Conservation (phyloP, 192 early-diverging fungal genomes). For the Hyaloraphidium curvatum region DNA sequence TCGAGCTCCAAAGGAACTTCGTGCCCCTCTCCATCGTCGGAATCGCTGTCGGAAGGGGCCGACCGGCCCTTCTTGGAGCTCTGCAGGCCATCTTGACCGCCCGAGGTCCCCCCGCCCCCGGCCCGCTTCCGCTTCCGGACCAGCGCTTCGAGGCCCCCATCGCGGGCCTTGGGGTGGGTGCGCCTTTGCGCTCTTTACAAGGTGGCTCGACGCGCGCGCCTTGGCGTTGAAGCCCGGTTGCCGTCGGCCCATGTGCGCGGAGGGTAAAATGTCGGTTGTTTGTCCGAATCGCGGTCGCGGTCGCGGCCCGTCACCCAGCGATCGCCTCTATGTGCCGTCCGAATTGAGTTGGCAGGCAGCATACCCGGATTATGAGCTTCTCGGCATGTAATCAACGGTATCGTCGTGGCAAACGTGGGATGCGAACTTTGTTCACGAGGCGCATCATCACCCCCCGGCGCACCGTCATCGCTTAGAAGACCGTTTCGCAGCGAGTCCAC, state of each 20-base stretch:
- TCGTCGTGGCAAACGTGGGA: no score
- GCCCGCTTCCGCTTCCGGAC: not conserved
- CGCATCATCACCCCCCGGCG: no score
- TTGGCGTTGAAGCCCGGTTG: constrained; percentile 34
- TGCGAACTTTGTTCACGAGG: no score
- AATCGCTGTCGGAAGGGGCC: not conserved
- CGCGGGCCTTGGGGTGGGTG: constrained; percentile 29
- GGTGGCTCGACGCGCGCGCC: constrained; percentile 25
- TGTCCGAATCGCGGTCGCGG: no score
- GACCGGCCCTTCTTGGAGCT: not conserved
- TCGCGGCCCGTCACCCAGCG: no score
- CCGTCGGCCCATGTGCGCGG: constrained; percentile 31
- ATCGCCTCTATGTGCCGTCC: no score
- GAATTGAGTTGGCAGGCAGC: no score
- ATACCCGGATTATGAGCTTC: no score
- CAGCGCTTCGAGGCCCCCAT: constrained; percentile 15
- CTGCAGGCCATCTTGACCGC: not conserved
- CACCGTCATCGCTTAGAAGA: no score
- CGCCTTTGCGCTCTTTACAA: constrained; percentile 15
- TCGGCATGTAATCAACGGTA: no score
- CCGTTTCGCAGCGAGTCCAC: no score
- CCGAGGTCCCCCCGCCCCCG: not conserved
- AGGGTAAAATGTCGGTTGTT: no score
- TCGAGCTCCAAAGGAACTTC: not conserved
- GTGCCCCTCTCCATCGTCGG: not conserved